Conservation (phyloP, 2,329 filamentous ascomycete genomes). For the Trichoderma lentiforme region DNA sequence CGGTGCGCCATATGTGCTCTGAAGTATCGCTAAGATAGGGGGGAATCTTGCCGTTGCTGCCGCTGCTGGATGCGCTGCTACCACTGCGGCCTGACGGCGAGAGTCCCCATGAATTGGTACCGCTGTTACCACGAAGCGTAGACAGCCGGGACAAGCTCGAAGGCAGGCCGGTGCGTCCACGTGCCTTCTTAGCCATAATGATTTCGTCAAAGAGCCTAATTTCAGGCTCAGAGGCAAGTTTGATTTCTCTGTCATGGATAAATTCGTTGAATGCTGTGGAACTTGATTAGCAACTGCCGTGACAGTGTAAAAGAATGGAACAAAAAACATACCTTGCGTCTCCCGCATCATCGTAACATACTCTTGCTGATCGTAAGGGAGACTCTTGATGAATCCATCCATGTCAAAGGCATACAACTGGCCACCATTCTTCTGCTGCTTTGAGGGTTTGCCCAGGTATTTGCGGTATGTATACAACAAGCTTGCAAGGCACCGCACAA, state of each 20-base stretch:
- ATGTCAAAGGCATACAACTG: conserved; percentile 64
- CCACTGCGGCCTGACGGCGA: conserved; percentile 32
- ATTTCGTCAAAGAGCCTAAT: conserved; percentile 82
- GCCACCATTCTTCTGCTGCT: conserved; percentile 57
- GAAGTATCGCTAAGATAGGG: conserved; percentile 68
- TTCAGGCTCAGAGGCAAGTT: conserved; percentile 56
- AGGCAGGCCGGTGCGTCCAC: conserved; percentile 63
- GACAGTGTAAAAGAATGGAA: background rate
- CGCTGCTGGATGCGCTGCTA: background rate
- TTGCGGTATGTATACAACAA: conserved; percentile 65
- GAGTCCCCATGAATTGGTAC: conserved; percentile 40
- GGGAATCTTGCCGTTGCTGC: conserved; percentile 41
- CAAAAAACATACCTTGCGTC: conserved; percentile 55
- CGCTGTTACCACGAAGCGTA: conserved; percentile 56
- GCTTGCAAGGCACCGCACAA: conserved; percentile 64
- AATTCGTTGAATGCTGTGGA: conserved; percentile 67
- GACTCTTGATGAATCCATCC: conserved; percentile 61
- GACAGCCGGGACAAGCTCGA: conserved; percentile 61
- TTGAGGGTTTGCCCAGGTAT: conserved; percentile 56
- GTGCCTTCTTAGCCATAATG: conserved; percentile 71
- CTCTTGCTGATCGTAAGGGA: conserved; percentile 64
- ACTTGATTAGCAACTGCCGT: background rate
- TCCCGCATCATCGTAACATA: conserved; percentile 63
- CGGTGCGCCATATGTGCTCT: conserved; percentile 76
- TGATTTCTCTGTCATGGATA: conserved; percentile 74